Base-by-base conservation (phyloP, 306 rosid genomes). In the Gillenia trifoliata region DNA sequence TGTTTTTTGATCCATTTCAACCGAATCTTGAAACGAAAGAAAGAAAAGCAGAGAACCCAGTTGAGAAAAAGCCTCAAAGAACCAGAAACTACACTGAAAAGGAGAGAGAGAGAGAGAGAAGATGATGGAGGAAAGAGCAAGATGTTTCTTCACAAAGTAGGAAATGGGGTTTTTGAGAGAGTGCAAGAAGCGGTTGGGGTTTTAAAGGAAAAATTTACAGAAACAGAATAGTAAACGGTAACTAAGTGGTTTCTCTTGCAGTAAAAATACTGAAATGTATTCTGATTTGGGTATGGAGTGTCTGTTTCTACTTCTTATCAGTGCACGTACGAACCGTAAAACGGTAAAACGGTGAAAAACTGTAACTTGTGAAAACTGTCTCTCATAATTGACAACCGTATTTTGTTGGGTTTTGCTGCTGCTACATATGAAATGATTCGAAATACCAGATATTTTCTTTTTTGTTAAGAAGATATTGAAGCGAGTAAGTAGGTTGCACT, bases 131-230 rank as follows among this genome's bases (percentile, higher is more conserved):
- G 8, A 16, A 45, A 43, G 16, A 41, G 57, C 5, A 19, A 56
- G 52, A 8, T 49, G 31, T 31, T 31, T 64, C 36, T 78, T 78
- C 43, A 19, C 22, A 29, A 64, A n/a, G 17, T 31, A 59, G 64
- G 45, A 64, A 31, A 31, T 59, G 50, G 19, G 56, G 47, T n/a
- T 10, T 71, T 55, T 17, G 49, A n/a, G 43, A 64, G 67, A 64
- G 31, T 11, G 17, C 22, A n/a, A 28, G 81, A 11, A 71, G 72
- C 63, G 11, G 30, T 9, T 40, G 64, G 79, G 70, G 26, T 55
- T 86, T 76, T 82, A 86, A 77, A 83, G 81, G 43, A 73, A 73
- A 65, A 10, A 68, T 54, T 19, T 2, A 30, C 3, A n/a, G 38
- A 72, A 7, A 22, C 34, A 7, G 43, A 62, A 43, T 9, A 3